These are phyloP conservation scores for Apophysomyces trapeziformis DNA, from an alignment of 371 early-diverging fungal genomes.

Conservation along the genomic window DNA sequence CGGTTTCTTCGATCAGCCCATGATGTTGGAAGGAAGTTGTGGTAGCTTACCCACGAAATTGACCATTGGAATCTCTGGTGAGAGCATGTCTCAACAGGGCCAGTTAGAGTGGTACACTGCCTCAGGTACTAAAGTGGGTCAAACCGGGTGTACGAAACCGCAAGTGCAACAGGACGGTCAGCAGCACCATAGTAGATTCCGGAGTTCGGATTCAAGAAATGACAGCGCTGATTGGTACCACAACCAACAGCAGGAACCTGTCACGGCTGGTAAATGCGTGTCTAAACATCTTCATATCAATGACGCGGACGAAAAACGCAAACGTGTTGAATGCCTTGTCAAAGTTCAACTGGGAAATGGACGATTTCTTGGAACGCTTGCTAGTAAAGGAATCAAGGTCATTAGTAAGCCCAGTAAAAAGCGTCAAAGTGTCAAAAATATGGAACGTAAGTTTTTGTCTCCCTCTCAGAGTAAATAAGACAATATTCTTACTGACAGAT, in stretches of 20 bases:
- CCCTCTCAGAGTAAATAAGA: too few species aligned
- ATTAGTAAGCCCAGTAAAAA: constrained; percentile 79
- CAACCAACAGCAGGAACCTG: constrained; percentile 22
- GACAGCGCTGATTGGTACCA: constrained; percentile 11
- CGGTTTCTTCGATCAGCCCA: background rate
- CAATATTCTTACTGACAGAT: background rate
- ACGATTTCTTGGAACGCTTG: constrained; percentile 59
- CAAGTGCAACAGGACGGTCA: constrained; percentile 13
- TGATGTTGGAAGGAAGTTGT: constrained; percentile 9
- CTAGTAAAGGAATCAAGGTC: constrained; percentile 69
- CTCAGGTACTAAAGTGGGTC: constrained; percentile 21
- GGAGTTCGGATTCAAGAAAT: constrained; percentile 9
- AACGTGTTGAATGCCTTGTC: constrained; percentile 65
- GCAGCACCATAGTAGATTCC: constrained; percentile 9
- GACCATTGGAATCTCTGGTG: constrained; percentile 28
- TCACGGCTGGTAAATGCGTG: constrained; percentile 60
- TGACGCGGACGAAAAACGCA: constrained; percentile 71
- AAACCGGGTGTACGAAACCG: constrained; percentile 18
- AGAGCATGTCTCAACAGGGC: constrained; percentile 22
- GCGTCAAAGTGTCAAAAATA: constrained; percentile 73
- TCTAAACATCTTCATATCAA: constrained; percentile 74
- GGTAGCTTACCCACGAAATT: constrained; percentile 16
- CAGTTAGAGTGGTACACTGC: constrained; percentile 28
- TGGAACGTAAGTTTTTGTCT: constrained; percentile 37
- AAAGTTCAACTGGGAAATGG: constrained; percentile 60